Conservation (phyloP, 2,329 filamentous ascomycete genomes). For the Corynespora cassiicola region DNA sequence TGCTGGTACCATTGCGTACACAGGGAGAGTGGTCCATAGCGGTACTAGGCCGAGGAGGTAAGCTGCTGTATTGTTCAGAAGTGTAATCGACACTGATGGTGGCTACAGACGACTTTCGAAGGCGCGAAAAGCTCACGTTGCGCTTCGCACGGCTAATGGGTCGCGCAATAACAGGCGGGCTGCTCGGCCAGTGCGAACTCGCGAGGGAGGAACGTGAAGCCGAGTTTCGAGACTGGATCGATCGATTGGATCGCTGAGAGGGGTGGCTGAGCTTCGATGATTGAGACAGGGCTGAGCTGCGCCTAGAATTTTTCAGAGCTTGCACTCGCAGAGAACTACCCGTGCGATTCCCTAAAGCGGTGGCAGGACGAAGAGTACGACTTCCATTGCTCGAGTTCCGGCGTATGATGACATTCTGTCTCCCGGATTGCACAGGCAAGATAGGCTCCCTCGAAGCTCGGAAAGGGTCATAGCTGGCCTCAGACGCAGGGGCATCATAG, state of each 20-base stretch:
- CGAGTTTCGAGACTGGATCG: constrained; percentile 26
- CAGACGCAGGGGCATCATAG: constrained; percentile 55
- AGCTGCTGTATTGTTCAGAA: constrained; percentile 37
- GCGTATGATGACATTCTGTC: constrained; percentile 74
- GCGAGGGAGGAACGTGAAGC: constrained; percentile 51
- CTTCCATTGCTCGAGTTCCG: constrained; percentile 50
- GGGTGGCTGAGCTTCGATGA: constrained; percentile 41
- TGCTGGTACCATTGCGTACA: constrained; percentile 36
- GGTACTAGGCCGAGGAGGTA: constrained; percentile 26
- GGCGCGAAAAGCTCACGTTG: constrained; percentile 68
- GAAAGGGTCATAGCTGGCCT: constrained; percentile 83
- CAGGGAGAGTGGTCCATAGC: constrained; percentile 26
- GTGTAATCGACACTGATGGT: constrained; percentile 45
- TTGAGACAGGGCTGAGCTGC: constrained; percentile 39
- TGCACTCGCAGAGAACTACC: constrained; percentile 51
- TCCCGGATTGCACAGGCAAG: constrained; percentile 59
- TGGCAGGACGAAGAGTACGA: constrained; percentile 43
- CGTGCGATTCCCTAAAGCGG: constrained; percentile 47
- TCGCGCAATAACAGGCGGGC: constrained; percentile 54
- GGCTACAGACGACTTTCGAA: constrained; percentile 53
- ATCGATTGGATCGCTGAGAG: constrained; percentile 29
- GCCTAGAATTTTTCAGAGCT: constrained; percentile 44
- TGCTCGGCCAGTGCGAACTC: constrained; percentile 56
- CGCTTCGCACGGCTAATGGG: constrained; percentile 63
- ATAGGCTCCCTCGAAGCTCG: constrained; percentile 69